These are phyloP conservation scores for Golubevia pallescens DNA, from an alignment of 1,284 basidiomycete species.

Conservation along the genomic window DNA sequence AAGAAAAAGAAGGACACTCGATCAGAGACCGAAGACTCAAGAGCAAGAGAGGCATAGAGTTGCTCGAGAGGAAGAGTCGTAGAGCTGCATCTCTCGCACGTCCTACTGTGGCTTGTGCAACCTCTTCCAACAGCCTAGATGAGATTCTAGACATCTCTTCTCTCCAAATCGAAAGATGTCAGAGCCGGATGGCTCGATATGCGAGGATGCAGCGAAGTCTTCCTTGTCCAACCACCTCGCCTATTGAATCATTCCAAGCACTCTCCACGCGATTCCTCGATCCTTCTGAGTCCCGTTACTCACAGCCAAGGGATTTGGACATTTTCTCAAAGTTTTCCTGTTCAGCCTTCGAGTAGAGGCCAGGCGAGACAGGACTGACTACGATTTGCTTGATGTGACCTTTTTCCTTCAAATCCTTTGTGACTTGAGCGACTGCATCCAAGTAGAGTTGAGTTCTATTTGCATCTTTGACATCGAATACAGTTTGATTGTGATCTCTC, in stretches of 20 bases:
- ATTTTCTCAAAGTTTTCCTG: conserved; percentile 29
- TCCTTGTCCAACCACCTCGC: conserved; percentile 14
- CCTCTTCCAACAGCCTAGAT: no score
- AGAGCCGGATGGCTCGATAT: no score
- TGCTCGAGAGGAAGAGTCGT: no score
- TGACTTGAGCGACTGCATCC: conserved; percentile 40
- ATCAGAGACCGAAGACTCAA: no score
- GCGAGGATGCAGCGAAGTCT: neutral
- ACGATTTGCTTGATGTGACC: conserved; percentile 25
- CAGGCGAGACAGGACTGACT: conserved; percentile 28
- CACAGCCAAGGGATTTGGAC: conserved; percentile 40
- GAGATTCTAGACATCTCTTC: no score
- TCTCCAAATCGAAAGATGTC: no score
- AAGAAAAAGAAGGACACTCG: no score
- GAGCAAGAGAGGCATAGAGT: no score
- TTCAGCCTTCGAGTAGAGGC: conserved; percentile 49
- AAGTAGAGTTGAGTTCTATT: conserved; percentile 27
- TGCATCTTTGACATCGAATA: conserved; percentile 25
- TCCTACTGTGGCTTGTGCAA: no score
- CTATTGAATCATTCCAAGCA: conserved; percentile 7
- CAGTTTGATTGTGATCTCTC: neutral
- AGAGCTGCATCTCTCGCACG: no score
- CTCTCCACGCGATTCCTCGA: neutral
- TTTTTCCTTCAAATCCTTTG: conserved; percentile 27
- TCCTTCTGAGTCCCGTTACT: neutral